phyloP scores from a whole-genome alignment of 805 yeast species.

The Cyberlindnera japonica region DNA sequence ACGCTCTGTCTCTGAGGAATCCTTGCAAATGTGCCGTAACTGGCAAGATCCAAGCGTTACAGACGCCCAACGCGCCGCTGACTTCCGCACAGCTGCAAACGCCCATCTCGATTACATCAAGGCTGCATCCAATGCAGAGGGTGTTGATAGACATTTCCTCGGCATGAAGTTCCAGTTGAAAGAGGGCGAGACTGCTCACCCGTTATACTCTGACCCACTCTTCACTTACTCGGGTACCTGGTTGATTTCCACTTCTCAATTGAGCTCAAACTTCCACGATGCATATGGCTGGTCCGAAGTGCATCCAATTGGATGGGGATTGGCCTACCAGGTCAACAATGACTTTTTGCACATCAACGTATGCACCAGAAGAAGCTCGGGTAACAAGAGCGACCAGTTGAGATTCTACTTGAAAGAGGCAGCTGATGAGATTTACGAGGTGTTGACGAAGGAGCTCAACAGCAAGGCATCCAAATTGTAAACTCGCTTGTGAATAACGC shows the following conservation, averaged over 20 bases:
- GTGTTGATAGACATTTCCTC: conserved; percentile 90
- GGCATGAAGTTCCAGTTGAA: conserved; percentile 75
- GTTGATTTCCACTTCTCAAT: conserved; percentile 86
- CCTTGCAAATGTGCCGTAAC: conserved; percentile 64
- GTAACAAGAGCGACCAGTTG: conserved; percentile 52
- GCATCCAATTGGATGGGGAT: conserved; percentile 87
- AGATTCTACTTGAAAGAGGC: conserved; percentile 68
- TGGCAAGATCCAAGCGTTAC: conserved; percentile 56
- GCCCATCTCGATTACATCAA: conserved; percentile 73
- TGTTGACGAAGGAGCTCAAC: conserved; percentile 36
- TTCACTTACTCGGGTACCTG: conserved; percentile 76
- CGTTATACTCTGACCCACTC: conserved; percentile 73
- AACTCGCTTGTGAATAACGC: too few species aligned
- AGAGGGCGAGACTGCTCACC: conserved; percentile 52
- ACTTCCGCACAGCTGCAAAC: conserved; percentile 68
- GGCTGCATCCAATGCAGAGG: conserved; percentile 79
- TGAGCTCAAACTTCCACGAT: conserved; percentile 78
- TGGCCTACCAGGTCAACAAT: conserved; percentile 87
- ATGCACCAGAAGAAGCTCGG: conserved; percentile 63
- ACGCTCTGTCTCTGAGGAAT: conserved; percentile 73
- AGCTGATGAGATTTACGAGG: conserved; percentile 75
- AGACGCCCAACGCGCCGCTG: conserved; percentile 52
- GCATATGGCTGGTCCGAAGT: conserved; percentile 98
- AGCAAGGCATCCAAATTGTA: conserved; percentile 10
- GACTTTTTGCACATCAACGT: conserved; percentile 85